Conservation (phyloP, 2,329 filamentous ascomycete genomes). For the Lachnum nothofagi region DNA sequence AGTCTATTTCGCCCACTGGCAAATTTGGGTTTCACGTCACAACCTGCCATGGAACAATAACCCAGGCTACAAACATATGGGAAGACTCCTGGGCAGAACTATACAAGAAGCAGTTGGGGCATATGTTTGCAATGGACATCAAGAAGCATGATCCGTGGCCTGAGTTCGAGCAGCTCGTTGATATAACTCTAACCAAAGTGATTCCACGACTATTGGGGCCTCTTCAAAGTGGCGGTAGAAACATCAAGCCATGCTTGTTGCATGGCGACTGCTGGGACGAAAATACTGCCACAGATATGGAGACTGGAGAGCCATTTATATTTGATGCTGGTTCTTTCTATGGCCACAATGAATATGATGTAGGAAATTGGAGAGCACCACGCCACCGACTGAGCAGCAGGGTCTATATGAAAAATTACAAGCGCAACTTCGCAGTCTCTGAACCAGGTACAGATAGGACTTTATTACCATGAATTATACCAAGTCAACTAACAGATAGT, state of each 20-base stretch:
- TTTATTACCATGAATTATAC: too few relatives aligned
- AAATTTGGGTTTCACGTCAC: constrained; percentile 29
- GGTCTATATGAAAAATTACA: constrained; percentile 2
- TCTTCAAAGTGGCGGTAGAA: constrained; percentile 7
- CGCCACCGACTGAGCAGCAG: constrained; percentile 2
- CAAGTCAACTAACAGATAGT: constrained; percentile 1
- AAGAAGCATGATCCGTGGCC: not conserved
- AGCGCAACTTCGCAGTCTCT: not conserved
- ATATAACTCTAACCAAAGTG: not conserved
- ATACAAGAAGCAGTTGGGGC: not conserved
- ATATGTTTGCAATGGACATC: not conserved
- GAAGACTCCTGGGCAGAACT: not conserved
- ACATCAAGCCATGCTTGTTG: constrained; percentile 14
- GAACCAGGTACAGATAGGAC: constrained; percentile 3
- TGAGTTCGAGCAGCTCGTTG: not conserved
- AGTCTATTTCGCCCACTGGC: constrained; percentile 21
- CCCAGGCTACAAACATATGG: constrained; percentile 11
- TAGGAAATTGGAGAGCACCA: constrained; percentile 17
- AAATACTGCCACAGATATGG: constrained; percentile 12
- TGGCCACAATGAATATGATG: constrained; percentile 16
- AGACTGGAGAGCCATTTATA: constrained; percentile 9
- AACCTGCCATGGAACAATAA: constrained; percentile 24
- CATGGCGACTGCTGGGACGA: constrained; percentile 19
- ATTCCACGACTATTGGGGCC: constrained; percentile 7
- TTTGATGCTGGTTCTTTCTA: constrained; percentile 12